Evolutionary conservation across 2,329 filamentous ascomycete species (phyloP).

Genomic region (Cercospora zeae-maydis): DNA sequence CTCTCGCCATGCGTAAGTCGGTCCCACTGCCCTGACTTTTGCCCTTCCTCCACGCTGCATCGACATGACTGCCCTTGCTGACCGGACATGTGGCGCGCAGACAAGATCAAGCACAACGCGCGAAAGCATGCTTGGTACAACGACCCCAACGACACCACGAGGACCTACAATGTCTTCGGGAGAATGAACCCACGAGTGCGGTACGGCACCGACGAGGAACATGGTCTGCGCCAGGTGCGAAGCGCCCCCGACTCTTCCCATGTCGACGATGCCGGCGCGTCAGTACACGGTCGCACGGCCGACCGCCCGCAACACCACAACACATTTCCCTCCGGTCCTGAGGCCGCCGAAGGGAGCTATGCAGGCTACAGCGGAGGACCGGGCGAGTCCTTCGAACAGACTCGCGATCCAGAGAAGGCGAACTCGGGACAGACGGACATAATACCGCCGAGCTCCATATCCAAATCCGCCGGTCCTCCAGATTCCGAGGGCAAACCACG

Average conservation of each 20-base stretch:
- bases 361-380: slow-evolving; percentile 6
- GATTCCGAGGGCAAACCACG: slow-evolving; percentile 20
- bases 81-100: slow-evolving; percentile 17
- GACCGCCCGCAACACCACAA: slow-evolving; percentile 8
- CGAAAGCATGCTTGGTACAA: slow-evolving; percentile 32
- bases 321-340: slow-evolving; percentile 11
- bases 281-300: slow-evolving; percentile 12
- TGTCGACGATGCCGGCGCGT: slow-evolving; percentile 18
- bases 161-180: slow-evolving; percentile 31
- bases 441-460: slow-evolving; percentile 16
- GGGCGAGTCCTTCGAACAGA: slow-evolving; percentile 10
- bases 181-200: slow-evolving; percentile 22
- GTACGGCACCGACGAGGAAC: slow-evolving; percentile 24
- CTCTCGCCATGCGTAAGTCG: slow-evolving; percentile 3
- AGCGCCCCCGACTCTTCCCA: slow-evolving; percentile 11
- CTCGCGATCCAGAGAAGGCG: slow-evolving; percentile 2
- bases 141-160: slow-evolving; percentile 19
- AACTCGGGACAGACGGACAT: slow-evolving; percentile 15
- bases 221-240: slow-evolving; percentile 19
- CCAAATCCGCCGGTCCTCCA: slow-evolving; percentile 10
- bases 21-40: neutral
- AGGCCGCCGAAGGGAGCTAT: slow-evolving; percentile 9
- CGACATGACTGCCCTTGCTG: slow-evolving; percentile 9
- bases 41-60: neutral
- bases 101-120: slow-evolving; percentile 32